Conservation (phyloP, 345 rosid species). For the Ailanthus altissimus region DNA sequence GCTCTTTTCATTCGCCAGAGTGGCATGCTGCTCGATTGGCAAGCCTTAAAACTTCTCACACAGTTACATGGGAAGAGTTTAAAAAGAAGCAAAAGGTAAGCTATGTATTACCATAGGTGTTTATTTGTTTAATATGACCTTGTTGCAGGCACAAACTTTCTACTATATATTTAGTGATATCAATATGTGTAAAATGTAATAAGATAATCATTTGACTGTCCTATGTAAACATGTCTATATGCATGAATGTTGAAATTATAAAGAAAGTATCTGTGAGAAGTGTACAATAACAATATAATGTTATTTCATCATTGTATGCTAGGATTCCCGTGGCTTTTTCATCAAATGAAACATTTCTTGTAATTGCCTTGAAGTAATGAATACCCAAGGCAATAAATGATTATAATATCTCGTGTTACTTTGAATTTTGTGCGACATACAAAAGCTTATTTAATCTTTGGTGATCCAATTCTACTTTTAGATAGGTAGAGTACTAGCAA, state of each 20-base stretch:
- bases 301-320: neutral
- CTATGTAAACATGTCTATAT: neutral
- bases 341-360: neutral
- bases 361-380: no score
- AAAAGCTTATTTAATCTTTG: neutral
- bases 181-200: neutral
- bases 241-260: neutral
- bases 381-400: neutral
- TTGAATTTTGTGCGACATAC: neutral
- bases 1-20: slow-evolving; percentile 99
- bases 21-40: slow-evolving; percentile 99
- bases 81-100: slow-evolving; percentile 88
- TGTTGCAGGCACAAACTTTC: neutral
- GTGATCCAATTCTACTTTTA: neutral
- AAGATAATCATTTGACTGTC: neutral
- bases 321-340: neutral
- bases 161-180: neutral
- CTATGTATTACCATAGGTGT: neutral
- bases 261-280: neutral
- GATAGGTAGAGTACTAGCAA: neutral
- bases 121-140: neutral
- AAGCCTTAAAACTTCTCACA: slow-evolving; percentile 90
- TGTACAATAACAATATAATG: neutral
- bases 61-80: slow-evolving; percentile 93
- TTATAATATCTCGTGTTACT: neutral